Evolutionary conservation across 2,329 filamentous ascomycete genomes (phyloP).

Genomic region (Xylaria sp.): DNA sequence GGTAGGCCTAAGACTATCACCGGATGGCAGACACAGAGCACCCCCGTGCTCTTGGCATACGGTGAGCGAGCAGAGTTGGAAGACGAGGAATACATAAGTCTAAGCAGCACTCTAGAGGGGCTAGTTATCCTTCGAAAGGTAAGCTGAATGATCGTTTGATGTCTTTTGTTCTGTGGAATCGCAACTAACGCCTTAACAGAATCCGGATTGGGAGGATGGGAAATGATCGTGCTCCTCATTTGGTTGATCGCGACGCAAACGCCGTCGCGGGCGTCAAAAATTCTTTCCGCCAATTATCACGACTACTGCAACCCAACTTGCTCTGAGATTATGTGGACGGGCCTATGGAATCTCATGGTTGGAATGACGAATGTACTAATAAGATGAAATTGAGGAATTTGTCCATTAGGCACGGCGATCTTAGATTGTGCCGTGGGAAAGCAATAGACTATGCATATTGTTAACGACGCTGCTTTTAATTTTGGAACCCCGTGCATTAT

Average conservation of each 20-base stretch:
- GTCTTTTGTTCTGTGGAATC: background rate
- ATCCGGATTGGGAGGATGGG: constrained; percentile 64
- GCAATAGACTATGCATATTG: constrained; percentile 30
- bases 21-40: constrained; percentile 99
- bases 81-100: constrained; percentile 94
- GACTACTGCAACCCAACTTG: background rate
- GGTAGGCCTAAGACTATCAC: constrained; percentile 99
- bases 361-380: constrained; percentile 42
- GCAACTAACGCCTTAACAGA: constrained; percentile 50
- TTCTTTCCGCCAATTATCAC: background rate
- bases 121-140: constrained; percentile 98
- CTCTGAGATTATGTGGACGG: background rate
- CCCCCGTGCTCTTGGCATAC: constrained; percentile 93
- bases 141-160: constrained; percentile 49
- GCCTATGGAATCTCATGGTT: background rate
- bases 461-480: background rate
- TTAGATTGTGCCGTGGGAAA: constrained; percentile 21
- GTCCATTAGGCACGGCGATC: constrained; percentile 14
- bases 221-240: constrained; percentile 51
- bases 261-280: background rate
- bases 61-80: constrained; percentile 96
- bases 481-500: background rate
- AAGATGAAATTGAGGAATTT: constrained; percentile 36
- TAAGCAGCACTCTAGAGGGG: constrained; percentile 92
- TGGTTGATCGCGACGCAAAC: background rate